Evolutionary conservation across 2,329 filamentous ascomycete species (phyloP).

Genomic region (Alternaria ventricosa): DNA sequence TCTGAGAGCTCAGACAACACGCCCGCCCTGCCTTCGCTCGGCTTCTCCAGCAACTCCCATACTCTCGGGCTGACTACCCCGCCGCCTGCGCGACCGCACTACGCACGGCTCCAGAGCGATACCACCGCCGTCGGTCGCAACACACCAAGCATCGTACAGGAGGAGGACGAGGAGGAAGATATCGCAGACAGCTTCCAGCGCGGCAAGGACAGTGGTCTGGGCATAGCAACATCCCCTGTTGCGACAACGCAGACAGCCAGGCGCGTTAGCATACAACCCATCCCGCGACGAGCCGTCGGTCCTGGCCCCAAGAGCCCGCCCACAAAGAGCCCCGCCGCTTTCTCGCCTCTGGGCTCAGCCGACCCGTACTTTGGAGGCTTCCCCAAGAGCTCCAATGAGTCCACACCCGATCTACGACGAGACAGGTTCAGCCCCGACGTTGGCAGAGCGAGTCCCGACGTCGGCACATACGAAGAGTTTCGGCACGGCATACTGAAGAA

Average conservation of each 20-base stretch:
- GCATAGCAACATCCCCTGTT: slow-evolving; percentile 36
- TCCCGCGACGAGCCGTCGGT: slow-evolving; percentile 26
- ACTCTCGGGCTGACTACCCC: slow-evolving; percentile 35
- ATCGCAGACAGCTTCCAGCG: slow-evolving; percentile 31
- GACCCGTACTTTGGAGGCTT: slow-evolving; percentile 39
- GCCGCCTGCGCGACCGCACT: slow-evolving; percentile 42
- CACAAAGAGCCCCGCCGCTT: slow-evolving; percentile 22
- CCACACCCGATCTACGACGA: slow-evolving; percentile 43
- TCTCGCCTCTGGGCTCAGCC: slow-evolving; percentile 37
- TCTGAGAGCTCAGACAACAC: slow-evolving; percentile 35
- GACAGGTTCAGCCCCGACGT: slow-evolving; percentile 26
- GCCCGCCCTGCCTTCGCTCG: slow-evolving; percentile 36
- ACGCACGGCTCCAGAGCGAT: slow-evolving; percentile 46
- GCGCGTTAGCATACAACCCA: slow-evolving; percentile 32
- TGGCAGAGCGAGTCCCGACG: slow-evolving; percentile 33
- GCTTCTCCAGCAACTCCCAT: slow-evolving; percentile 33
- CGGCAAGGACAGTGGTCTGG: slow-evolving; percentile 38
- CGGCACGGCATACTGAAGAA: slow-evolving; percentile 32
- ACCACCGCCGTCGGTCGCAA: slow-evolving; percentile 40
- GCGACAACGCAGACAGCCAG: slow-evolving; percentile 19
- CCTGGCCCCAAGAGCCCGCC: slow-evolving; percentile 27
- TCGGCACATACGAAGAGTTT: slow-evolving; percentile 38
- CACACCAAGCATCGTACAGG: slow-evolving; percentile 32
- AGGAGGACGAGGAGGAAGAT: slow-evolving; percentile 47
- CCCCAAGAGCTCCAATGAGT: slow-evolving; percentile 32